Conservation (phyloP, 805 yeast genomes). For the Wickerhamiella kurtzmanii region DNA sequence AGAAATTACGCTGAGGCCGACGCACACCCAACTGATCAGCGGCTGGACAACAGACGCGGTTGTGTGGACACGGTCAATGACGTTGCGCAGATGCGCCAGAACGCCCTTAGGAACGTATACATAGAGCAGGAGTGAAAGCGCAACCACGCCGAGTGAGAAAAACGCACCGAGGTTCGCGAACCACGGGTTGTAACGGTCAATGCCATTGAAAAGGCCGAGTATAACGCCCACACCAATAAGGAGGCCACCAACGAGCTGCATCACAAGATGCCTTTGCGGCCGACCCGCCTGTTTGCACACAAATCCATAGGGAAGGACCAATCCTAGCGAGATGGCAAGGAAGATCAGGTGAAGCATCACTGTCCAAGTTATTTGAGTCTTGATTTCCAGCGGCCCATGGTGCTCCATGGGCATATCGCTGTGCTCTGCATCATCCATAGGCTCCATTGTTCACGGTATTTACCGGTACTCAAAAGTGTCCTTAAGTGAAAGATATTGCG, state of each 20-base stretch:
- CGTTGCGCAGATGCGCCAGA: slow-evolving; percentile 23
- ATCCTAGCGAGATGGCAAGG: slow-evolving; percentile 27
- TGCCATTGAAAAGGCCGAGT: slow-evolving; percentile 27
- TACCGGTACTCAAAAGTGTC: too few relatives aligned
- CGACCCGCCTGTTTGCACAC: slow-evolving; percentile 28
- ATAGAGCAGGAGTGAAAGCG: slow-evolving; percentile 26
- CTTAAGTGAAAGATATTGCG: too few relatives aligned
- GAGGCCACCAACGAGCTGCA: slow-evolving; percentile 25
- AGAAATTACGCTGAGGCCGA: slow-evolving; percentile 70
- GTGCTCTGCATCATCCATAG: background rate
- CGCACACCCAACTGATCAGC: slow-evolving; percentile 58
- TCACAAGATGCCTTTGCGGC: slow-evolving; percentile 26
- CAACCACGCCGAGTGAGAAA: slow-evolving; percentile 23
- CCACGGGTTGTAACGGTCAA: slow-evolving; percentile 25
- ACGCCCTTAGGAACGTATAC: slow-evolving; percentile 28
- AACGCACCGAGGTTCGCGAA: slow-evolving; percentile 27
- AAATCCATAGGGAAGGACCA: slow-evolving; percentile 30
- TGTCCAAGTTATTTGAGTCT: slow-evolving; percentile 11
- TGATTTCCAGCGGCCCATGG: slow-evolving; percentile 8
- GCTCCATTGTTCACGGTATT: too few relatives aligned
- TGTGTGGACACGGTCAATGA: slow-evolving; percentile 22
- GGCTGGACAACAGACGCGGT: slow-evolving; percentile 28
- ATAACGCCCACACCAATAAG: slow-evolving; percentile 28
- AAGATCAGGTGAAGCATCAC: slow-evolving; percentile 24
- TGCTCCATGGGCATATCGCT: background rate